Evolutionary conservation across 2,329 filamentous ascomycete genomes (phyloP).

Genomic region (Graphilbum ipis-grandicollis): DNA sequence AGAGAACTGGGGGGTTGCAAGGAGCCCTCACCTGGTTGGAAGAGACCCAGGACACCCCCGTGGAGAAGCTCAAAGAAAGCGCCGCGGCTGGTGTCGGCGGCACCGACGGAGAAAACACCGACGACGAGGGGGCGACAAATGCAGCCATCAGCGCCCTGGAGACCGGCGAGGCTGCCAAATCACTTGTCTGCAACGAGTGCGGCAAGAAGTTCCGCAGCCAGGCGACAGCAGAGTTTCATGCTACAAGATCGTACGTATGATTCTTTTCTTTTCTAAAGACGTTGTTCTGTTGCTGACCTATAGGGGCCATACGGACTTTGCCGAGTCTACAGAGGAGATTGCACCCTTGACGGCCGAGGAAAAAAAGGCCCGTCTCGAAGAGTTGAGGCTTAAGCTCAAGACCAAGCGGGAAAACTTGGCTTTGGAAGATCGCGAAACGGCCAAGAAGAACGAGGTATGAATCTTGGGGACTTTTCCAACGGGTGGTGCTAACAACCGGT

Average conservation of each 20-base stretch:
- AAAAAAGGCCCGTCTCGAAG: constrained; percentile 62
- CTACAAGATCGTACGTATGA: constrained; percentile 66
- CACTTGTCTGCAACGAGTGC: constrained; percentile 87
- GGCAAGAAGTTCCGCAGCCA: constrained; percentile 76
- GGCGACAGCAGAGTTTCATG: constrained; percentile 76
- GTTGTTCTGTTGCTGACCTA: not conserved
- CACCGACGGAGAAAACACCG: constrained; percentile 13
- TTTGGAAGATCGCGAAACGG: constrained; percentile 59
- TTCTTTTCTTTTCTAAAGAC: constrained; percentile 4
- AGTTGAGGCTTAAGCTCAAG: constrained; percentile 54
- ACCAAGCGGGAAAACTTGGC: constrained; percentile 55
- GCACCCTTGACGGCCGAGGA: constrained; percentile 82
- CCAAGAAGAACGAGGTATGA: constrained; percentile 77
- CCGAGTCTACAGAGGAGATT: constrained; percentile 84
- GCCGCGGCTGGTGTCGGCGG: not conserved
- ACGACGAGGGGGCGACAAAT: constrained; percentile 27
- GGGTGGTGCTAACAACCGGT: not conserved
- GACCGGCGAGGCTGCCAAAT: constrained; percentile 55
- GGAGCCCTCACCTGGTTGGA: constrained; percentile 91
- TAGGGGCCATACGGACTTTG: constrained; percentile 75
- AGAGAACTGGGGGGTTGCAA: constrained; percentile 66
- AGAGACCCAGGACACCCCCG: constrained; percentile 69
- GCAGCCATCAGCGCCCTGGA: constrained; percentile 43
- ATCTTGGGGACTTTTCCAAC: too few species aligned
- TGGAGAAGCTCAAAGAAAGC: constrained; percentile 65